Percentiles rank a stretch among this genome's conserved stretches.
Evolutionary conservation across 2,329 filamentous ascomycete species (phyloP).

Genomic region (Cordyceps militaris): DNA sequence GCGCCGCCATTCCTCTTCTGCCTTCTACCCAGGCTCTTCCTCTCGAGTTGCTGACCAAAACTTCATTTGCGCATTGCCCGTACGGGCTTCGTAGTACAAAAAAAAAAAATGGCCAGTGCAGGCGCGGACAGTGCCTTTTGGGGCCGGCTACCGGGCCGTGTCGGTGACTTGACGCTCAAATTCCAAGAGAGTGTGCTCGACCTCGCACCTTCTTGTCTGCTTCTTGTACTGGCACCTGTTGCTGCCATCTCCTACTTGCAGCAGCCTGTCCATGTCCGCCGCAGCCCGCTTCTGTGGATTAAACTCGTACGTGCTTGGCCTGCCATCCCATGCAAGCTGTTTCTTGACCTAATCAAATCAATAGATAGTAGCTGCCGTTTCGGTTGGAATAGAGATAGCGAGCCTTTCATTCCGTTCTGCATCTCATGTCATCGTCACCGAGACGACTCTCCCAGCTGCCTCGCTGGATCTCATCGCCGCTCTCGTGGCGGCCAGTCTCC

Average conservation of each 20-base stretch:
- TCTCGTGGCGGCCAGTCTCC: not conserved
- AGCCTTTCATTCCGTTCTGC: not conserved
- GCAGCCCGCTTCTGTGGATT: not conserved
- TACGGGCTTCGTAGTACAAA: too few relatives aligned
- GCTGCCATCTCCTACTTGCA: not conserved
- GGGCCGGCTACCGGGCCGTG: not conserved
- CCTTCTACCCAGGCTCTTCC: too few relatives aligned
- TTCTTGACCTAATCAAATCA: not conserved
- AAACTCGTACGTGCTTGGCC: not conserved
- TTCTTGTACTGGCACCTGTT: not conserved
- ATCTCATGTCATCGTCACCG: not conserved
- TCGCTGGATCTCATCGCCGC: not conserved
- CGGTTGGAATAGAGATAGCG: not conserved
- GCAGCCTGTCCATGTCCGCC: not conserved
- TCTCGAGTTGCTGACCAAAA: too few relatives aligned
- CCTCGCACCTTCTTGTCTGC: not conserved
- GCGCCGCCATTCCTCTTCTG: too few relatives aligned
- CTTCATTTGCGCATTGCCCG: too few relatives aligned
- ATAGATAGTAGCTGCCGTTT: not conserved
- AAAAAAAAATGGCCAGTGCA: not conserved
- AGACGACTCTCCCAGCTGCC: not conserved
- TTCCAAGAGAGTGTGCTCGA: not conserved
- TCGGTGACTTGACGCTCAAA: not conserved
- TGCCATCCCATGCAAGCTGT: not conserved
- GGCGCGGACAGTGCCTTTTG: not conserved